Conservation (phyloP, 352 stramenopile species). For the Phytophthora aleatoria region DNA sequence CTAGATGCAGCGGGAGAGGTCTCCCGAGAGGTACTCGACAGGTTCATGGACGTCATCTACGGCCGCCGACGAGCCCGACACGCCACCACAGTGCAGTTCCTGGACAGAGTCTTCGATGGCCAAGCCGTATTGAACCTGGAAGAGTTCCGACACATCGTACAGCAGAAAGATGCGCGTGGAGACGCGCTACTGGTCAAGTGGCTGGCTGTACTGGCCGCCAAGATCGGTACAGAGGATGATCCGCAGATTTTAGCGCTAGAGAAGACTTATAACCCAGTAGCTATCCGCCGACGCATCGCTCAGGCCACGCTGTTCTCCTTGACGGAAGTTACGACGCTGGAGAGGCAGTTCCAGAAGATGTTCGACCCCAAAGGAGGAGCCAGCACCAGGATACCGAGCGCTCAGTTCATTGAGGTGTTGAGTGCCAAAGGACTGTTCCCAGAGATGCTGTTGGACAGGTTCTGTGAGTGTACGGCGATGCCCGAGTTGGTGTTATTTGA, state of each 20-base stretch:
- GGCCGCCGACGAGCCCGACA: constrained; percentile 54
- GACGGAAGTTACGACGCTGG: constrained; percentile 72
- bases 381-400: constrained; percentile 64
- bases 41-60: constrained; percentile 89
- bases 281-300: constrained; percentile 79
- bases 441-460: constrained; percentile 43
- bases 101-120: constrained; percentile 65
- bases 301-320: constrained; percentile 72
- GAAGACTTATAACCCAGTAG: constrained; percentile 79
- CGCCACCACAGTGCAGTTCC: constrained; percentile 49
- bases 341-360: constrained; percentile 80
- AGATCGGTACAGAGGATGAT: constrained; percentile 75
- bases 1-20: constrained; percentile 65
- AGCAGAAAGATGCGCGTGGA: constrained; percentile 55
- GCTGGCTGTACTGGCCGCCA: constrained; percentile 65
- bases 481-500: constrained; percentile 73
- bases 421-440: constrained; percentile 52
- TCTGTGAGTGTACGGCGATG: constrained; percentile 48
- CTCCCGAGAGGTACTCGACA: constrained; percentile 69
- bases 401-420: constrained; percentile 64
- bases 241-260: constrained; percentile 73
- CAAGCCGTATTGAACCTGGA: constrained; percentile 50
- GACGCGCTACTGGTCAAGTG: constrained; percentile 68
- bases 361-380: constrained; percentile 77
- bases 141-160: constrained; percentile 66